A percentile compares a stretch with the other conserved stretches of the same genome.
Conservation (phyloP, 306 rosid genomes). For the Cicer arietinum region DNA sequence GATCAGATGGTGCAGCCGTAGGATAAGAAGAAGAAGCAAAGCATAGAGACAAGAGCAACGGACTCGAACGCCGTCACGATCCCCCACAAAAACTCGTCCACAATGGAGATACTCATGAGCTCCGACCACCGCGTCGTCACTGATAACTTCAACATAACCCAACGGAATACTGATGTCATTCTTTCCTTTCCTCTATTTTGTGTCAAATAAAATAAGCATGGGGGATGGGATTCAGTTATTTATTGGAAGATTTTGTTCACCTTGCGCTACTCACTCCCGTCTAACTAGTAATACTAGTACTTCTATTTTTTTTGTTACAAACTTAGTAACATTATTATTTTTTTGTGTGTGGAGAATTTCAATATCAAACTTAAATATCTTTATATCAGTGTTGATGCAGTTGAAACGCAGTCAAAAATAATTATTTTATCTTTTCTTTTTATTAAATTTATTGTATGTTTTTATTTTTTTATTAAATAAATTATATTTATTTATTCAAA, state of each 20-base stretch:
- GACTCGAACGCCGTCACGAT: slow-evolving; percentile 78
- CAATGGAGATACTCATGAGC: slow-evolving; percentile 51
- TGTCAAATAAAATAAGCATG: not conserved
- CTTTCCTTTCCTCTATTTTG: not conserved
- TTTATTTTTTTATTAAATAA: no score
- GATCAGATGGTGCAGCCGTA: slow-evolving; percentile 79
- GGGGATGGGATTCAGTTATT: not conserved
- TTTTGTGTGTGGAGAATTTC: no score
- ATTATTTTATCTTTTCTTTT: no score
- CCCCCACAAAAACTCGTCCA: slow-evolving; percentile 80
- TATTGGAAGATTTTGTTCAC: not conserved
- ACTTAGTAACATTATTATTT: no score
- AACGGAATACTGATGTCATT: slow-evolving; percentile 19
- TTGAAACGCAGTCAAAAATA: no score
- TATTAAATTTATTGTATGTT: no score
- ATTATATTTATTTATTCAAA: no score
- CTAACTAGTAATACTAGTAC: no score
- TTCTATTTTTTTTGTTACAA: no score
- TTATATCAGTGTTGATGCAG: no score
- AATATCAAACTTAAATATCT: no score
- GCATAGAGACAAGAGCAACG: slow-evolving; percentile 74
- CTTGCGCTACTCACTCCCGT: no score
- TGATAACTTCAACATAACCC: slow-evolving; percentile 3
- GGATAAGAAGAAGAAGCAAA: slow-evolving; percentile 84
- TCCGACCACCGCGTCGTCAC: slow-evolving; percentile 40